A percentile compares a stretch with the other conserved stretches of the same genome.
phyloP scores from a whole-genome alignment of 1,139 yeast genomes.

The Zygosaccharomyces sapae region DNA sequence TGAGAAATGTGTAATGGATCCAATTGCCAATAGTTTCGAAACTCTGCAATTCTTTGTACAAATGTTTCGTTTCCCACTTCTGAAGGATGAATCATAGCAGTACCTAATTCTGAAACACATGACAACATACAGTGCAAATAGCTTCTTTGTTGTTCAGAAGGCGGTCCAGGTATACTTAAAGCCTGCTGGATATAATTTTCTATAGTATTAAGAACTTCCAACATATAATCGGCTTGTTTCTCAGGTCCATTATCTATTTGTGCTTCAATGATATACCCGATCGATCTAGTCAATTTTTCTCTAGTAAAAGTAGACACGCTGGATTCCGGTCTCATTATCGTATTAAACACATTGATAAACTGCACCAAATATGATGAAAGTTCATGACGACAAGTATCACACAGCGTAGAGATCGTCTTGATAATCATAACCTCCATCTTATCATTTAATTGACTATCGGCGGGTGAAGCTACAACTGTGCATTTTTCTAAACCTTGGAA shows the following conservation, averaged over 20 bases:
- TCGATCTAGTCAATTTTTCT: conserved; percentile 57
- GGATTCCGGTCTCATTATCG: conserved; percentile 46
- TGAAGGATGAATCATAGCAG: conserved; percentile 58
- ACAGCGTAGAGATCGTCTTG: conserved; percentile 55
- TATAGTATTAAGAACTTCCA: conserved; percentile 31
- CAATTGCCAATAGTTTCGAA: conserved; percentile 32
- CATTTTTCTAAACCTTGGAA: conserved; percentile 40
- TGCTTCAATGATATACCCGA: conserved; percentile 54
- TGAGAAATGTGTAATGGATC: conserved; percentile 43
- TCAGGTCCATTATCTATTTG: conserved; percentile 45
- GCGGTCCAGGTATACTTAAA: conserved; percentile 19
- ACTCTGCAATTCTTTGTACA: conserved; percentile 31
- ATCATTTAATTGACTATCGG: conserved; percentile 20
- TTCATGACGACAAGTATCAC: conserved; percentile 54
- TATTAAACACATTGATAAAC: conserved; percentile 49
- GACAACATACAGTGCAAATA: conserved; percentile 53
- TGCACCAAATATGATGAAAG: conserved; percentile 47
- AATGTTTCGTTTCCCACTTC: conserved; percentile 41
- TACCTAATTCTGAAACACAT: conserved; percentile 65
- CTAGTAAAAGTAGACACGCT: conserved; percentile 50
- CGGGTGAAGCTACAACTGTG: conserved; percentile 13
- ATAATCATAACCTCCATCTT: conserved; percentile 44
- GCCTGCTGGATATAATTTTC: conserved; percentile 22
- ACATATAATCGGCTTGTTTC: conserved; percentile 38
- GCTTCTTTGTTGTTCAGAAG: conserved; percentile 21